Conservation (phyloP, 2,329 filamentous ascomycete species). For the Ceratocystis albifundus region DNA sequence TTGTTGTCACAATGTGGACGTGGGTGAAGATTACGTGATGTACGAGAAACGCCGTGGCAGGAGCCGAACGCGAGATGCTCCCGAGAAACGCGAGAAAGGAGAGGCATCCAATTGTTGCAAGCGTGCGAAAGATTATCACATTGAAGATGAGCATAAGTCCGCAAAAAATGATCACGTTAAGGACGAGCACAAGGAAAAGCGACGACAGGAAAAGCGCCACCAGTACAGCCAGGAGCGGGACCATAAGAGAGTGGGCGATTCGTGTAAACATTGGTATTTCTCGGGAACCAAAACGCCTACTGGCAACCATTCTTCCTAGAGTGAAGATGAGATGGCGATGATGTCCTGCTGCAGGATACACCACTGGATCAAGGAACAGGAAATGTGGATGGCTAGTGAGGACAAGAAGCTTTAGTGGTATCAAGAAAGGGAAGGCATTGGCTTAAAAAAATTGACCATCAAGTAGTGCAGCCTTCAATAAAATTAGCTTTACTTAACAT, state of each 20-base stretch:
- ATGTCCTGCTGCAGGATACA: not conserved
- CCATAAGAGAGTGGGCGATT: not conserved
- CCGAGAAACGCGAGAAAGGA: not conserved
- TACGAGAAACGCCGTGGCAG: not conserved
- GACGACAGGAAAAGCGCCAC: not conserved
- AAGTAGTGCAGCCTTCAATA: not conserved
- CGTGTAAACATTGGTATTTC: not conserved
- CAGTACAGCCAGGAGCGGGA: not conserved
- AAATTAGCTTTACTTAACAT: not conserved
- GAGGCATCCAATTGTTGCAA: not conserved
- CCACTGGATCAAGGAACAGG: not conserved
- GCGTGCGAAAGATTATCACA: not conserved
- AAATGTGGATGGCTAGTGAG: not conserved
- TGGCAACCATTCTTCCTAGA: not conserved
- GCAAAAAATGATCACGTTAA: not conserved
- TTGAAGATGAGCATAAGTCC: not conserved
- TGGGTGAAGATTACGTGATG: not conserved
- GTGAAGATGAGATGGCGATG: not conserved
- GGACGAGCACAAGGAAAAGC: not conserved
- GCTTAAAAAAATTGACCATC: not conserved
- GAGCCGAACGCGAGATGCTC: not conserved
- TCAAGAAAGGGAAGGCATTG: not conserved
- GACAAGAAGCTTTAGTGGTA: not conserved
- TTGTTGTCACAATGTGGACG: too few species aligned
- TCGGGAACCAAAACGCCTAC: not conserved